Evolutionary conservation across 108 stramenopile genomes (phyloP).

Genomic region (Phaeodactylum tricornutum): DNA sequence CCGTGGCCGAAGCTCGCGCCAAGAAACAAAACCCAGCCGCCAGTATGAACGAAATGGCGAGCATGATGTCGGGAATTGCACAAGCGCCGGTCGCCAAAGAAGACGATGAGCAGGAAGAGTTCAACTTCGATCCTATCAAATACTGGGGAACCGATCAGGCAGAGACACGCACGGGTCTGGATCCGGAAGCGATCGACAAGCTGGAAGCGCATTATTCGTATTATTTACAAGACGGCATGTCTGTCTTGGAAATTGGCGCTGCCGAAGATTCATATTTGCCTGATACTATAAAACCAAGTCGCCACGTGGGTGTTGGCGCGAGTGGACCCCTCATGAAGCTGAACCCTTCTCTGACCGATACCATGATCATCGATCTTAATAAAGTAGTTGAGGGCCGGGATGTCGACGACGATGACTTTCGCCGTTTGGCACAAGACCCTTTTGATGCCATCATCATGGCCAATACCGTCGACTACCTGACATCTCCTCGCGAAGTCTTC

Average conservation of each 20-base stretch:
- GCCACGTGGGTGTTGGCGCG: conserved; percentile 73
- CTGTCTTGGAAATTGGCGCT: conserved; percentile 76
- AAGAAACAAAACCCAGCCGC: conserved; percentile 17
- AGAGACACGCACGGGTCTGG: conserved; percentile 49
- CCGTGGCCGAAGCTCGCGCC: conserved; percentile 25
- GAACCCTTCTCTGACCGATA: conserved; percentile 69
- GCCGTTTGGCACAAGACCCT: conserved; percentile 32
- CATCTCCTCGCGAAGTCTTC: conserved; percentile 76
- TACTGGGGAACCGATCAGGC: conserved; percentile 56
- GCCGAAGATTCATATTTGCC: conserved; percentile 81
- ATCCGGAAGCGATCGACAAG: conserved; percentile 51
- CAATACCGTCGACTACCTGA: conserved; percentile 78
- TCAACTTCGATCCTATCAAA: conserved; percentile 39
- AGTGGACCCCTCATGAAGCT: conserved; percentile 47
- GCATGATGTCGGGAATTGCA: conserved; percentile 19
- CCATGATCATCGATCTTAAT: conserved; percentile 63
- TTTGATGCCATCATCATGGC: conserved; percentile 83
- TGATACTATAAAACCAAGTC: conserved; percentile 37
- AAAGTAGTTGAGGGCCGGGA: conserved; percentile 58
- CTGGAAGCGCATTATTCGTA: conserved; percentile 67
- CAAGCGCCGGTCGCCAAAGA: conserved; percentile 15
- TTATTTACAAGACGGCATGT: conserved; percentile 71
- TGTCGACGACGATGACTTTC: conserved; percentile 56
- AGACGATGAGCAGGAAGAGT: conserved; percentile 26
- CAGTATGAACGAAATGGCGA: conserved; percentile 20